These are phyloP conservation scores for Vitis rupestris DNA, from an alignment of 164 flowering plant genomes.

Conservation along the genomic window DNA sequence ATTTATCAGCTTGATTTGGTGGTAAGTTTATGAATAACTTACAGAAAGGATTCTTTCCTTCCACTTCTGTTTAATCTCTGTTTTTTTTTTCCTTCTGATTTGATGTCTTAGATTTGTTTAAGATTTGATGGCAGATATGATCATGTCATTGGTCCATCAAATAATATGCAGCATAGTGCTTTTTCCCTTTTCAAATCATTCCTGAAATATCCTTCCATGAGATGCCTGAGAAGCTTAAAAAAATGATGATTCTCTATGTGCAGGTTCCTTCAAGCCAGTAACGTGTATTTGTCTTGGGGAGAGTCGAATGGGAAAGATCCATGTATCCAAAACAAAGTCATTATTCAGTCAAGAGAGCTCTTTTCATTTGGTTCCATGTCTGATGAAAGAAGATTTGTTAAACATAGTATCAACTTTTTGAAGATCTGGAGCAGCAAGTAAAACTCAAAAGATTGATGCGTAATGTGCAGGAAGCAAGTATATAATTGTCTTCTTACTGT, in stretches of 20 bases:
- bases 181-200: too few species aligned
- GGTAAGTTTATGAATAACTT: too few species aligned
- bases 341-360: conserved; percentile 50
- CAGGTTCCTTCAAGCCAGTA: conserved; percentile 93
- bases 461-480: conserved; percentile 82
- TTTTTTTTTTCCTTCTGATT: too few species aligned
- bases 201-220: too few species aligned
- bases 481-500: background rate
- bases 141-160: too few species aligned
- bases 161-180: too few species aligned
- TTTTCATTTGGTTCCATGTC: conserved; percentile 43
- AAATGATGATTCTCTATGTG: background rate
- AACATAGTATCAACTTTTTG: conserved; percentile 65
- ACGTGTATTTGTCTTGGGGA: conserved; percentile 59
- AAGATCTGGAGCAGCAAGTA: conserved; percentile 94
- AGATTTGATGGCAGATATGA: too few species aligned
- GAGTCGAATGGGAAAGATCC: conserved; percentile 50
- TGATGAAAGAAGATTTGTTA: conserved; percentile 47
- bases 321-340: conserved; percentile 34
- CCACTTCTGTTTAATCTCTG: too few species aligned
- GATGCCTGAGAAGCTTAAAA: too few species aligned
- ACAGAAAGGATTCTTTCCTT: too few species aligned
- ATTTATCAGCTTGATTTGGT: too few species aligned
- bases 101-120: too few species aligned
- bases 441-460: conserved; percentile 62